phyloP scores from a whole-genome alignment of 2,329 filamentous ascomycete species.

The Fusarium coicis region DNA sequence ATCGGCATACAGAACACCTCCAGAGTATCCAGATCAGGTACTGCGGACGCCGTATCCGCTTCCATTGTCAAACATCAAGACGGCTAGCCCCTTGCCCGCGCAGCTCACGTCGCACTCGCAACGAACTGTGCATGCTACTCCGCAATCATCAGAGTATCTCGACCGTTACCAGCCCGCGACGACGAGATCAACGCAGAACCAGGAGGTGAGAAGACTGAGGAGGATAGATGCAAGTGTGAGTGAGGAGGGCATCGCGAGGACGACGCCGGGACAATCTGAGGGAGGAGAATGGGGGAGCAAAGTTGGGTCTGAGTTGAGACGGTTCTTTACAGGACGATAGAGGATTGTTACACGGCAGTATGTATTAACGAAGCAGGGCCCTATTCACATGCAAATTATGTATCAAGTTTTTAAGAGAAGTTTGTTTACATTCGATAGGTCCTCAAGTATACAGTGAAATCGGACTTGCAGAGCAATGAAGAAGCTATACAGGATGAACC shows the following conservation, averaged over 20 bases:
- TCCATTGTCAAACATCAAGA: slow-evolving; percentile 23
- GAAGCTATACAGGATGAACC: neutral
- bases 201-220: slow-evolving; percentile 18
- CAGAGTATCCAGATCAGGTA: slow-evolving; percentile 42
- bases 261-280: slow-evolving; percentile 2
- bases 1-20: slow-evolving; percentile 46
- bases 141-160: slow-evolving; percentile 50
- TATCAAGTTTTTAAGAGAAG: neutral
- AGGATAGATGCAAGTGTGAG: slow-evolving; percentile 16
- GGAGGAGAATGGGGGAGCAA: slow-evolving; percentile 23
- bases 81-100: slow-evolving; percentile 26
- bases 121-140: slow-evolving; percentile 15
- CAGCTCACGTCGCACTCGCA: slow-evolving; percentile 32
- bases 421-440: neutral
- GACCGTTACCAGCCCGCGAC: slow-evolving; percentile 46
- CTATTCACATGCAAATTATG: neutral
- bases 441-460: neutral
- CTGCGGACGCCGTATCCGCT: slow-evolving; percentile 24
- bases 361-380: neutral
- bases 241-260: slow-evolving; percentile 10
- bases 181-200: slow-evolving; percentile 1
- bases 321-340: slow-evolving; percentile 40
- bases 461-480: neutral
- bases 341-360: neutral
- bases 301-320: slow-evolving; percentile 41